Evolutionary conservation across 768 basidiomycete genomes (phyloP).

Genomic region (Chalciporus sphaerocephalus): DNA sequence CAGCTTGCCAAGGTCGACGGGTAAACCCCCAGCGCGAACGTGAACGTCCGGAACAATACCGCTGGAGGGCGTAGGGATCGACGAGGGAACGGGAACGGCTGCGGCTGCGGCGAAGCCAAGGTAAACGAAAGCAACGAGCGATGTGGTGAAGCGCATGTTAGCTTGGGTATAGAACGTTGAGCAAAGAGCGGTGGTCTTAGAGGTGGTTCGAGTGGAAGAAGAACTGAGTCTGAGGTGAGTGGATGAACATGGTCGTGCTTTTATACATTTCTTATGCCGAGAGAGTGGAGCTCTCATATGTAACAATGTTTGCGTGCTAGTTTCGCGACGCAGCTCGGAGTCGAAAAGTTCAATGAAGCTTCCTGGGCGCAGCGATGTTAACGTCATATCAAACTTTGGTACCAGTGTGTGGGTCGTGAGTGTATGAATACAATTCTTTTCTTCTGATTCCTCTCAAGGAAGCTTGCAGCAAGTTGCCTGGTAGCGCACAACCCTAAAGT

Average conservation of each 20-base stretch:
- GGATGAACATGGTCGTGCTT: neutral
- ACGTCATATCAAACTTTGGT: neutral
- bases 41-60: neutral
- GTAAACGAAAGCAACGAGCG: conserved; percentile 3
- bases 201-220: neutral
- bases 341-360: too few species aligned
- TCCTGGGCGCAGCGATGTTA: neutral
- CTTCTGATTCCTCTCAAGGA: neutral
- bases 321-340: too few species aligned
- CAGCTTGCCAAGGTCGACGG: neutral
- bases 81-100: neutral
- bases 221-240: neutral
- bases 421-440: neutral
- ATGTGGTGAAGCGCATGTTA: conserved; percentile 6
- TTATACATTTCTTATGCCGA: neutral
- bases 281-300: neutral
- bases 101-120: conserved; percentile 1
- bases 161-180: neutral
- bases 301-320: too few species aligned
- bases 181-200: neutral
- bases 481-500: too few species aligned
- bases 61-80: neutral
- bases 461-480: too few species aligned
- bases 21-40: neutral
- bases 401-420: neutral